phyloP scores from a whole-genome alignment of 2,329 filamentous ascomycete species.

The Rugonectria rugulosa region DNA sequence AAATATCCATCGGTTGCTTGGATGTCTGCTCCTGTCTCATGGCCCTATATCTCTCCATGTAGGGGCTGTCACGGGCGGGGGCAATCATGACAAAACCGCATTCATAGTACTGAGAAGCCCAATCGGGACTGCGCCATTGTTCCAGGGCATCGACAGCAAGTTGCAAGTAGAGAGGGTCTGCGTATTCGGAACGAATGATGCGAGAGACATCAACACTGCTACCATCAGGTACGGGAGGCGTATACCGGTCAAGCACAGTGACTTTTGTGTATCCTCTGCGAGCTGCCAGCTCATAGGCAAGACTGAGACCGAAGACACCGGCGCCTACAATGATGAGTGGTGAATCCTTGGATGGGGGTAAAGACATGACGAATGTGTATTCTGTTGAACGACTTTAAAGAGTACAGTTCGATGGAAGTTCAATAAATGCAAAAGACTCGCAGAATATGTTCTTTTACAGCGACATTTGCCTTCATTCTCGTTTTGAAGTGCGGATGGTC shows the following conservation, averaged over 20 bases:
- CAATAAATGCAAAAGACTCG: too few species aligned
- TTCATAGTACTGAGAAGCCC: constrained; percentile 33
- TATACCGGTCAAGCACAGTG: constrained; percentile 52
- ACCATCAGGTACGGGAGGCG: constrained; percentile 44
- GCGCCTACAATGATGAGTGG: constrained; percentile 47
- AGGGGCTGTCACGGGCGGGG: constrained; percentile 12
- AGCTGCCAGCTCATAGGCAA: constrained; percentile 51
- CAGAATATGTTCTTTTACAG: too few species aligned
- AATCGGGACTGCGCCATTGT: constrained; percentile 31
- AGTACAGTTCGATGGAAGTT: too few species aligned
- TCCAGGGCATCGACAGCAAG: constrained; percentile 54
- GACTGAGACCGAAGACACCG: constrained; percentile 58
- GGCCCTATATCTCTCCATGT: constrained; percentile 11
- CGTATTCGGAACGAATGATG: constrained; percentile 63
- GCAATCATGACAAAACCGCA: constrained; percentile 38
- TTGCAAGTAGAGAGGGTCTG: constrained; percentile 65
- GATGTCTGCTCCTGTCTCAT: constrained; percentile 8
- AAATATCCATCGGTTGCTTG: constrained; percentile 20
- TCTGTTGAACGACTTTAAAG: too few species aligned
- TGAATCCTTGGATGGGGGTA: constrained; percentile 1
- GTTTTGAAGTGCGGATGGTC: too few species aligned
- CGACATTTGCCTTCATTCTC: too few species aligned
- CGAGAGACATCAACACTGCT: constrained; percentile 50
- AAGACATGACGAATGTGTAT: background rate
- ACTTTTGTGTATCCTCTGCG: constrained; percentile 51